Evolutionary conservation across 306 rosid genomes (phyloP), one percentile per base, ranked within the genome.

Genomic region (Glycine tomentella): DNA sequence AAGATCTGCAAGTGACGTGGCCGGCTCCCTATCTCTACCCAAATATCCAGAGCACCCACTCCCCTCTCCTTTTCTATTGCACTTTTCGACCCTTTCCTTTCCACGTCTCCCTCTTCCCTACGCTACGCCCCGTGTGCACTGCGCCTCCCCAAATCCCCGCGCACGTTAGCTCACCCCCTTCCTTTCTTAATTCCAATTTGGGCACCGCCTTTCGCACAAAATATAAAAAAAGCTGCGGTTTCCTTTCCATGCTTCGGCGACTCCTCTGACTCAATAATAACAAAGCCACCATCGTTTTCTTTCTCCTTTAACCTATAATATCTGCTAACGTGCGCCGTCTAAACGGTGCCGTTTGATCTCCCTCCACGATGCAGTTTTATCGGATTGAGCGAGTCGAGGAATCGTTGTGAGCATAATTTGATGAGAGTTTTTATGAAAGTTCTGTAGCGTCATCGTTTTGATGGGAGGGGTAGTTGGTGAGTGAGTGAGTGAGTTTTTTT

Each of bases 1-100:
- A 57, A 84, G 81, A 84, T 80, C 53, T 83, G 46, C 40, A n/a
- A 16, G 69, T 82, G 91, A 90, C 94, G 90, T 91, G 90, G 92
- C 84, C 75, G 80, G 42, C 81, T 80, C 79, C 70, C 87, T 72
- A 86, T 89, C 91, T 79, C 87, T 82, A 86, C 85, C 85, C 55
- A 86, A 91, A 74, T 83, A 87, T 89, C 96, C 80, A 76, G 44
- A 25, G 69, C 11, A 52, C 51, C 20, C 63, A 0, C 49, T 14
- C 49, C 75, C 56, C 44, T 38, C 44, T 38, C 44, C 44, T 38
- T 48, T 46, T 63, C 80, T n/a, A n/a, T 69, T 84, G 81, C 83
- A 69, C 84, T 86, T 89, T 89, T 84, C 42, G 12, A 25, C 70
- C 81, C 9, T 49, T 3, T 5, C 55, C 74, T 76, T 74, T 80